These are phyloP conservation scores for Starmerella bombi DNA, from an alignment of 805 yeast genomes.

Conservation along the genomic window DNA sequence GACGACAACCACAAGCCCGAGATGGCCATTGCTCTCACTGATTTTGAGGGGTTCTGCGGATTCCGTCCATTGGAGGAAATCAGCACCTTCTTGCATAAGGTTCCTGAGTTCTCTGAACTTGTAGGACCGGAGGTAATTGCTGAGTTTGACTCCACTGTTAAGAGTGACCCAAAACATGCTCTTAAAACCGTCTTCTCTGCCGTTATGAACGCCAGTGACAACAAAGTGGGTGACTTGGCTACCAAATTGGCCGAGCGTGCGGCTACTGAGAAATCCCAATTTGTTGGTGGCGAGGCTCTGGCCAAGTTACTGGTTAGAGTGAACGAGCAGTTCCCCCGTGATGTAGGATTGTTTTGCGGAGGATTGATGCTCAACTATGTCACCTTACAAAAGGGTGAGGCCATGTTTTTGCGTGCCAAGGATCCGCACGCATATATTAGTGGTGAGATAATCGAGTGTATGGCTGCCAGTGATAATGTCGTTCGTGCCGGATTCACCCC, in stretches of 20 bases:
- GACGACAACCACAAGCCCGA: conserved; percentile 99
- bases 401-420: conserved; percentile 89
- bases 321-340: conserved; percentile 80
- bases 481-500: conserved; percentile 99
- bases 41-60: conserved; percentile 95
- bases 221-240: conserved; percentile 43
- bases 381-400: conserved; percentile 72
- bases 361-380: conserved; percentile 86
- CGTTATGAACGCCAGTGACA: conserved; percentile 72
- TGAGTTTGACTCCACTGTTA: conserved; percentile 33
- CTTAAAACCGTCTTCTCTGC: conserved; percentile 65
- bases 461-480: conserved; percentile 98
- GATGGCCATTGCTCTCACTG: conserved; percentile 95
- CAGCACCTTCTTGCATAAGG: conserved; percentile 47
- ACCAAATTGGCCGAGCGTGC: conserved; percentile 56
- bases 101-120: conserved; percentile 64
- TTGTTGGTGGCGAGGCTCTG: conserved; percentile 31
- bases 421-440: conserved; percentile 96
- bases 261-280: conserved; percentile 27
- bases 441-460: conserved; percentile 97
- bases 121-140: conserved; percentile 51
- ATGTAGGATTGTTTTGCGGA: conserved; percentile 92
- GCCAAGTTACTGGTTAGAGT: conserved; percentile 65
- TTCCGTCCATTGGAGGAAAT: conserved; percentile 81
- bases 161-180: conserved; percentile 45